Evolutionary conservation across 2,329 filamentous ascomycete species (phyloP), one percentile per base, ranked within the genome.

Genomic region (Didymella sp.): DNA sequence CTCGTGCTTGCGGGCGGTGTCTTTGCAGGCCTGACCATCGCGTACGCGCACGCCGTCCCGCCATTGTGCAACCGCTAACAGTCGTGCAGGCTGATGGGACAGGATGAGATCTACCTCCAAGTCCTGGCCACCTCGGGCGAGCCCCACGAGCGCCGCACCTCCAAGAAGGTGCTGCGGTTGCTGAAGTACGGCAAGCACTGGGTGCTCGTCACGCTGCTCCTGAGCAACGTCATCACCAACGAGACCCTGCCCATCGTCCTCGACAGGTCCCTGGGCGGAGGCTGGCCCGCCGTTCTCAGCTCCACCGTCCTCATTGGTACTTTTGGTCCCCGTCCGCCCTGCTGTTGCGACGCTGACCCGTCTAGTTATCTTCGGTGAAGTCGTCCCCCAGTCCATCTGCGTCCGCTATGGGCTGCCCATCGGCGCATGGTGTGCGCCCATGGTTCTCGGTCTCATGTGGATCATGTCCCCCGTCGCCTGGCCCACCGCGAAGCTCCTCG

Each of bases 181-280:
- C 79, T 99, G 53, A 87, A 91, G 63, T 89, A 86, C 68, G 95
- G 95, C 69, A 99, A 99, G 76, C 95, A 99, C 77, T 99, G 95
- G 95, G 94, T 99, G 19, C 82, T 99, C 55, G 95, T 99, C 51
- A 98, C 95, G 2, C 80, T 99, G 24, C 84, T 99, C 7, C 82
- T 99, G 53, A 92, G 92, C 76, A 99, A 99, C 76, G 95, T 99
- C 72, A 96, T 99, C 69, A 96, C 96, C 64, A 98, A 99, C 76
- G 95, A 98, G 79, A 96, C 94, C 2, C 67, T 75, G 48, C 95
- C 95, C 25, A 96, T 99, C 60, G 91, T 99, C 11, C 85, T 99
- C 48, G 95, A 99, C 77, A 85, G 95, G 54, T 96, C 92, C 54
- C 85, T 99, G 17, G 95, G 95, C 27, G 95, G 95, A 64, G 95